A percentile compares a stretch with the other conserved stretches of the same genome.
phyloP scores from a whole-genome alignment of 495 filamentous ascomycete species.

The Lasiosphaeria miniovina region DNA sequence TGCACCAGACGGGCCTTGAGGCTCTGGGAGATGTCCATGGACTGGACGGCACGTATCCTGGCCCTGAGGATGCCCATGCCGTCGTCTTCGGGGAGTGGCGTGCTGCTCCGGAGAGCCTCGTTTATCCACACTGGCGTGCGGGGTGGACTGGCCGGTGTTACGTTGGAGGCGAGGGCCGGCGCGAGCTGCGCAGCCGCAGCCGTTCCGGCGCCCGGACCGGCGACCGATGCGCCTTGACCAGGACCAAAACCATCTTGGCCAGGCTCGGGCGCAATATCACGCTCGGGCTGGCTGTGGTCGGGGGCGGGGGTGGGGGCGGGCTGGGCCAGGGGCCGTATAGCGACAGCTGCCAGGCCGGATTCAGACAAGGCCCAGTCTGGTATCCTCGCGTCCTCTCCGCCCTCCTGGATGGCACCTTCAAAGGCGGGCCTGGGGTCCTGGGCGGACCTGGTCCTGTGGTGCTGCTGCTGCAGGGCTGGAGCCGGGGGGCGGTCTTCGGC shows the following conservation, averaged over 20 bases:
- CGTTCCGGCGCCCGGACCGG: neutral
- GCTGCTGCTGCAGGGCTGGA: constrained; percentile 4
- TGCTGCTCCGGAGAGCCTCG: neutral
- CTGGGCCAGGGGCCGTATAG: neutral
- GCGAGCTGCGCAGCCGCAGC: neutral
- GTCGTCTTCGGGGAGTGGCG: constrained; percentile 79
- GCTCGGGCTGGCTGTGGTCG: neutral
- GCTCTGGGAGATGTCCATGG: constrained; percentile 56
- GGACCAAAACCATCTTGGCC: neutral
- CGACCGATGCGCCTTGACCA: neutral
- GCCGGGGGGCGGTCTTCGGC: constrained; percentile 23
- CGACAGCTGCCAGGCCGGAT: neutral
- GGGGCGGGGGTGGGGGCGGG: neutral
- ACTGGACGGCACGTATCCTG: constrained; percentile 74
- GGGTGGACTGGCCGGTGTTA: neutral
- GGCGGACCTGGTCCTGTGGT: constrained; percentile 19
- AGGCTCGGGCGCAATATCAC: neutral
- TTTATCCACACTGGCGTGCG: constrained; percentile 7
- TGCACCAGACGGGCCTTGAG: constrained; percentile 87
- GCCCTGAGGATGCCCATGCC: constrained; percentile 75
- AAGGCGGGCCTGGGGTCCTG: constrained; percentile 1
- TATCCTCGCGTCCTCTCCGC: constrained; percentile 4
- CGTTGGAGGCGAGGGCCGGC: neutral
- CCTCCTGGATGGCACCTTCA: constrained; percentile 24
- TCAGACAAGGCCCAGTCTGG: neutral